Evolutionary conservation across 306 rosid genomes (phyloP), one percentile per base, ranked within the genome.

Genomic region (Potentilla sterilis): DNA sequence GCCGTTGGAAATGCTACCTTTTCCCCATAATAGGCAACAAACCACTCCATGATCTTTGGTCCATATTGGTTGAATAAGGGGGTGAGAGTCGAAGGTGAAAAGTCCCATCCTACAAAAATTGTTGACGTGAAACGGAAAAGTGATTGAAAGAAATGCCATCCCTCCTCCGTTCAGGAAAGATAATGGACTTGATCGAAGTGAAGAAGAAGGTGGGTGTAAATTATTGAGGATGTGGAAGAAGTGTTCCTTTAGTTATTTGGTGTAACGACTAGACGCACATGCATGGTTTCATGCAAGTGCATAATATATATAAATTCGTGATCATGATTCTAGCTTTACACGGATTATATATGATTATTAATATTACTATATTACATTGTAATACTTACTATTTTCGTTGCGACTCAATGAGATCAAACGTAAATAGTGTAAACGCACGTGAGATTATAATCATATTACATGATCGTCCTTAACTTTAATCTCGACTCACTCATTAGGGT

Each of bases 241-340:
- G 77, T 74, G 70, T 82, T 70, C 72, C 51, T 71, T 40, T 34
- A 32, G 68, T 70, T 72, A 79, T 85, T 92, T 82, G 87, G 93
- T 87, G 82, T 82, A 89, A 87, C 28, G 28, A 28, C 97, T 85
- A 84, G 35, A 87, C 58, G 91, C 96, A 89, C 97, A 89, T 89
- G 96, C 81, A 79, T 76, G 91, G 93, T 87, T 88, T 75, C 84
- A 52, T 82, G 38, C 77, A 80, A 77, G 77, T 64, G 85, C 77
- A 34, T 63, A 9, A 35, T 15, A 48, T 55, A 83, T 77, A 64
- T 81, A 58, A 46, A 8, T 46, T 12, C 49, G 51, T 74, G 16
- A 81, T 76, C 55, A 54, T 19, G 58, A 73, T 77, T 57, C 35
- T n/a, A n/a, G n/a, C n/a, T 55, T 35, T 18, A 41, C 64, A 19